Percentiles rank a stretch among this genome's conserved stretches.
Evolutionary conservation across 768 basidiomycete genomes (phyloP).

Genomic region (Termitomyces sp.): DNA sequence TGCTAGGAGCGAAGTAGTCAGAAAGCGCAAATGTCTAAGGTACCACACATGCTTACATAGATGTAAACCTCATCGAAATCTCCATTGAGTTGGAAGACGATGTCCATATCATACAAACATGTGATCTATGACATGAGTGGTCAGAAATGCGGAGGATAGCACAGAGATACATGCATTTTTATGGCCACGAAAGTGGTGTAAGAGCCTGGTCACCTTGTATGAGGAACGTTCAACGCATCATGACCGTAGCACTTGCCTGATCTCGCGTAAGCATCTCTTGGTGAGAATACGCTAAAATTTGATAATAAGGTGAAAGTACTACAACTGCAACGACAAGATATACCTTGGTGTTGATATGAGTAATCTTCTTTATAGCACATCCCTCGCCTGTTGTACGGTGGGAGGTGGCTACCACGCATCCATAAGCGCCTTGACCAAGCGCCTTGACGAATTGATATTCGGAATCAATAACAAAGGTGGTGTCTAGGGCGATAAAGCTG

Average conservation of each 20-base stretch:
- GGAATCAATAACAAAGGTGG: slow-evolving; percentile 82
- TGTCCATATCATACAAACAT: slow-evolving; percentile 97
- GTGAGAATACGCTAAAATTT: slow-evolving; percentile 80
- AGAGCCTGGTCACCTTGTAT: slow-evolving; percentile 48
- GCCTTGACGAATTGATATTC: slow-evolving; percentile 96
- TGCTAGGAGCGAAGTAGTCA: slow-evolving; percentile 52
- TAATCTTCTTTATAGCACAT: slow-evolving; percentile 95
- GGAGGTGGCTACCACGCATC: slow-evolving; percentile 84
- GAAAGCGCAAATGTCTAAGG: not conserved
- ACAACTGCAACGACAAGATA: not conserved
- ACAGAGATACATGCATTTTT: slow-evolving; percentile 73
- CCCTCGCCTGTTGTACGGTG: slow-evolving; percentile 82
- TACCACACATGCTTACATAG: slow-evolving; percentile 54
- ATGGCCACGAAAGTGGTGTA: slow-evolving; percentile 98
- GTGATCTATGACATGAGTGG: slow-evolving; percentile 77
- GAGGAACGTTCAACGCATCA: not conserved
- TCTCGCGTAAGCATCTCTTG: slow-evolving; percentile 94
- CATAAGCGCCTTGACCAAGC: slow-evolving; percentile 94
- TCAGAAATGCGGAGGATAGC: slow-evolving; percentile 14
- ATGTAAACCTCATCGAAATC: slow-evolving; percentile 98
- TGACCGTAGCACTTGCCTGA: slow-evolving; percentile 55
- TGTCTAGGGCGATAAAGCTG: slow-evolving; percentile 79
- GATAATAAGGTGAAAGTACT: not conserved
- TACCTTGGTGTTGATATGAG: slow-evolving; percentile 89
- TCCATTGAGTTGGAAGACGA: slow-evolving; percentile 87